phyloP scores from a whole-genome alignment of 305 asterid genomes.

The Solanum aculeatissimum region DNA sequence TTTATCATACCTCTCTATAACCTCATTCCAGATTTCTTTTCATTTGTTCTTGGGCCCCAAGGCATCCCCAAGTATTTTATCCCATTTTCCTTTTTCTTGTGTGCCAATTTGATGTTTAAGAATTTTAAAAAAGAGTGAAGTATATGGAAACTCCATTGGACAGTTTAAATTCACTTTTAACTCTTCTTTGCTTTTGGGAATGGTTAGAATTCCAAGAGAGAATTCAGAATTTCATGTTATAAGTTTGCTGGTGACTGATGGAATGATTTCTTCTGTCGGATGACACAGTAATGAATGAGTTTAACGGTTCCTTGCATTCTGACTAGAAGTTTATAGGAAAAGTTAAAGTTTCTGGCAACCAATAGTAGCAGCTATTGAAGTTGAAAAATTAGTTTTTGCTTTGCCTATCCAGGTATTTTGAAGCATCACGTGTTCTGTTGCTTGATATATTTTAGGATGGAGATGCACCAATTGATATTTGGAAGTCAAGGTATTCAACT shows the following conservation, averaged over 20 bases:
- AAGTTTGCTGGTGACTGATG: not conserved
- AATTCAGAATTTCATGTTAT: not conserved
- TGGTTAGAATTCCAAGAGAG: not conserved
- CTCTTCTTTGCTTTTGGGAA: not conserved
- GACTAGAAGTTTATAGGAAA: not conserved
- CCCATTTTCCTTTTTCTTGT: not conserved
- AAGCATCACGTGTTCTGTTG: conserved; percentile 1
- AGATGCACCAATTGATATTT: conserved; percentile 63
- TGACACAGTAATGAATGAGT: not conserved
- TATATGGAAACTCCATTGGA: not conserved
- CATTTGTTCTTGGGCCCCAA: not conserved
- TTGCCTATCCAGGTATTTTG: not conserved
- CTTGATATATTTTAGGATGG: conserved; percentile 41
- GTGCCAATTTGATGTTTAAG: not conserved
- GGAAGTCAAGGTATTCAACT: conserved; percentile 78
- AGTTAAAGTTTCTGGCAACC: not conserved
- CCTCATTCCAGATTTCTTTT: not conserved
- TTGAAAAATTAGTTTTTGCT: not conserved
- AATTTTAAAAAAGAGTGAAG: not conserved
- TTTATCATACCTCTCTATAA: not conserved
- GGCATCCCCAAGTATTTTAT: not conserved
- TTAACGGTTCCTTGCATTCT: not conserved
- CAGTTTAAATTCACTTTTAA: not conserved
- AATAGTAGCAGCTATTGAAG: not conserved
- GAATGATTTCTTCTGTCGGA: not conserved